phyloP scores from a whole-genome alignment of 495 filamentous ascomycete species.

The Pyrenula massariospora region DNA sequence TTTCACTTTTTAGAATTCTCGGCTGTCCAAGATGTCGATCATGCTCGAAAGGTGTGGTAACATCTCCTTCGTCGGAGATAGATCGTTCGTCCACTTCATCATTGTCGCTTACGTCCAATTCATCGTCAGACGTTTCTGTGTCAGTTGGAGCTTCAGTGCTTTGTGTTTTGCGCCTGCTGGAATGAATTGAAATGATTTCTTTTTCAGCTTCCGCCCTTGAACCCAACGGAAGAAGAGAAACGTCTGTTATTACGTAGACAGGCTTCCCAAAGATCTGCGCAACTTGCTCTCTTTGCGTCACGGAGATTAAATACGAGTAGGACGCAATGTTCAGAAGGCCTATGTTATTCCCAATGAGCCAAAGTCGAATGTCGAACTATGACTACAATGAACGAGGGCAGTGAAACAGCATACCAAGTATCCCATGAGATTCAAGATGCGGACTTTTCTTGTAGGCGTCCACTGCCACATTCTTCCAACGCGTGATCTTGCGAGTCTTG shows the following conservation, averaged over 20 bases:
- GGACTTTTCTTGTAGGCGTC: constrained; percentile 25
- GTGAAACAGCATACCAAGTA: constrained; percentile 54
- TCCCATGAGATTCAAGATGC: constrained; percentile 65
- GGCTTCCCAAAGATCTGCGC: constrained; percentile 72
- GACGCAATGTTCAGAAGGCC: constrained; percentile 63
- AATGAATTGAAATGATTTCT: constrained; percentile 34
- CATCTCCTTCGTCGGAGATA: constrained; percentile 22
- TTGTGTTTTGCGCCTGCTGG: background rate
- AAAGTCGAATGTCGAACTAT: background rate
- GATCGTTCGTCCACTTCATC: constrained; percentile 19
- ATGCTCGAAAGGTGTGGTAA: constrained; percentile 8
- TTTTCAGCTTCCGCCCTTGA: constrained; percentile 60
- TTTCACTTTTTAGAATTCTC: constrained; percentile 7
- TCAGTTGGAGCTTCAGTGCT: constrained; percentile 12
- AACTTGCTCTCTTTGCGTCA: constrained; percentile 75
- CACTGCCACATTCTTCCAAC: constrained; percentile 22
- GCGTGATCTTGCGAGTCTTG: constrained; percentile 47
- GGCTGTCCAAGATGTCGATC: background rate
- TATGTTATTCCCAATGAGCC: constrained; percentile 15
- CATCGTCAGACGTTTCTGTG: constrained; percentile 8
- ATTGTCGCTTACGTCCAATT: constrained; percentile 19
- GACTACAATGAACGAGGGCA: background rate
- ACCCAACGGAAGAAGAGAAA: constrained; percentile 76
- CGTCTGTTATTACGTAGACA: constrained; percentile 73
- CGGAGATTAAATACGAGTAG: constrained; percentile 70